Conservation (phyloP, 2,329 filamentous ascomycete genomes). For the Botrytis galanthina region DNA sequence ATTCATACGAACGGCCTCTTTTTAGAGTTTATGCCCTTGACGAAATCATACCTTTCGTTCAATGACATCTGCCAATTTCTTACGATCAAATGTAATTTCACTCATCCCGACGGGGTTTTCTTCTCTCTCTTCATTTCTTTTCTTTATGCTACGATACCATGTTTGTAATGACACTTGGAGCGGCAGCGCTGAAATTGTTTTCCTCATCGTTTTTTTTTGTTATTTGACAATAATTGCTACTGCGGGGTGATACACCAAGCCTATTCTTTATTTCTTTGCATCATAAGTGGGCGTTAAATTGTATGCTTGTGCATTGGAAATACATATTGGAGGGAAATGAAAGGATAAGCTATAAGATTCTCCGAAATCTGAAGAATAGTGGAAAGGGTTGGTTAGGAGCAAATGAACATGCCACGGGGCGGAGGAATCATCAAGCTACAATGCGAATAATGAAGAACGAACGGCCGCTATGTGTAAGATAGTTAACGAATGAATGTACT, state of each 20-base stretch:
- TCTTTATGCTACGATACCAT: conserved; percentile 15
- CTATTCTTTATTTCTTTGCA: neutral
- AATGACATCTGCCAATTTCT: neutral
- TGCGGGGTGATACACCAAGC: neutral
- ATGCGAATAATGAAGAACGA: neutral
- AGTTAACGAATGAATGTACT: conserved; percentile 5
- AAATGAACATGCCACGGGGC: neutral
- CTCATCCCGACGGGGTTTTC: neutral
- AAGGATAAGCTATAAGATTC: neutral
- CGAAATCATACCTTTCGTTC: neutral
- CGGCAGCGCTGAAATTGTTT: neutral
- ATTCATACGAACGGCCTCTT: conserved; percentile 4
- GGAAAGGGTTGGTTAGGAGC: neutral
- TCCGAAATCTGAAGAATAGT: neutral
- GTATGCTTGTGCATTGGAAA: neutral
- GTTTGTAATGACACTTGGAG: conserved; percentile 1
- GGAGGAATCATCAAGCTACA: neutral
- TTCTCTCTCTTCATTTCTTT: neutral
- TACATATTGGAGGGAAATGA: neutral
- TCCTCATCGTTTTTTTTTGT: neutral
- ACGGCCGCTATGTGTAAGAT: neutral
- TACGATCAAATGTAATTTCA: neutral
- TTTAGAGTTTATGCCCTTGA: conserved; percentile 11
- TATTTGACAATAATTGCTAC: neutral
- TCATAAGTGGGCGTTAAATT: neutral